Conservation (phyloP, 1,139 yeast genomes). For the Kurtzmaniella quercitrusa region DNA sequence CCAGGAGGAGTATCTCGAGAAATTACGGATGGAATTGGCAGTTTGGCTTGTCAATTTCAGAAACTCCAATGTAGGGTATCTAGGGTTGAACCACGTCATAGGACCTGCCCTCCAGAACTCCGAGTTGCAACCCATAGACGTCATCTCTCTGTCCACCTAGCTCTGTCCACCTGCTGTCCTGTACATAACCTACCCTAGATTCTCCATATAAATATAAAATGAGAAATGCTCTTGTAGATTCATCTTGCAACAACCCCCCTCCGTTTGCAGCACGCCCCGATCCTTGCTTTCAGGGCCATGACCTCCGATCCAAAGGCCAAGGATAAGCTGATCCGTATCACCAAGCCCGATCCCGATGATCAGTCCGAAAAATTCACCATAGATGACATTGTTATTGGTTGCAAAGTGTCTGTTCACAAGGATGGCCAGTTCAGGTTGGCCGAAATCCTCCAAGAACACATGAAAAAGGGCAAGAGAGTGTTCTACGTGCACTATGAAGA, state of each 20-base stretch:
- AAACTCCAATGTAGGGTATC: slow-evolving; percentile 32
- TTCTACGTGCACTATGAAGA: slow-evolving; percentile 94
- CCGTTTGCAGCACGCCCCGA: too few relatives aligned
- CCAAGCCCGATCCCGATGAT: not conserved
- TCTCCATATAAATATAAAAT: too few relatives aligned
- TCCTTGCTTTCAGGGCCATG: not conserved
- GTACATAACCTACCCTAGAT: too few relatives aligned
- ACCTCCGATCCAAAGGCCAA: not conserved
- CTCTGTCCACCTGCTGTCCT: not conserved
- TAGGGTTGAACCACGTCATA: slow-evolving; percentile 18
- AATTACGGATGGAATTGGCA: slow-evolving; percentile 23
- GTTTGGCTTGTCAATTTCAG: slow-evolving; percentile 32
- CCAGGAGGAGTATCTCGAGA: slow-evolving; percentile 14
- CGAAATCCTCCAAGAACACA: slow-evolving; percentile 75
- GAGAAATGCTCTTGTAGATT: too few relatives aligned
- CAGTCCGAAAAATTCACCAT: slow-evolving; percentile 19
- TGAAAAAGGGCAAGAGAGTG: slow-evolving; percentile 70
- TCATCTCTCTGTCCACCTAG: not conserved
- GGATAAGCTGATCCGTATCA: not conserved
- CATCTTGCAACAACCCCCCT: too few relatives aligned
- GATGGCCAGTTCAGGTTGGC: slow-evolving; percentile 80
- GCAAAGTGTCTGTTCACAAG: slow-evolving; percentile 76
- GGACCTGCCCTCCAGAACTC: not conserved
- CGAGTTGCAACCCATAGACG: not conserved
- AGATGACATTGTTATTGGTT: slow-evolving; percentile 61